A percentile compares a stretch with the other conserved stretches of the same genome.
phyloP scores from a whole-genome alignment of 2,329 filamentous ascomycete genomes.

The Penicillium sp. region DNA sequence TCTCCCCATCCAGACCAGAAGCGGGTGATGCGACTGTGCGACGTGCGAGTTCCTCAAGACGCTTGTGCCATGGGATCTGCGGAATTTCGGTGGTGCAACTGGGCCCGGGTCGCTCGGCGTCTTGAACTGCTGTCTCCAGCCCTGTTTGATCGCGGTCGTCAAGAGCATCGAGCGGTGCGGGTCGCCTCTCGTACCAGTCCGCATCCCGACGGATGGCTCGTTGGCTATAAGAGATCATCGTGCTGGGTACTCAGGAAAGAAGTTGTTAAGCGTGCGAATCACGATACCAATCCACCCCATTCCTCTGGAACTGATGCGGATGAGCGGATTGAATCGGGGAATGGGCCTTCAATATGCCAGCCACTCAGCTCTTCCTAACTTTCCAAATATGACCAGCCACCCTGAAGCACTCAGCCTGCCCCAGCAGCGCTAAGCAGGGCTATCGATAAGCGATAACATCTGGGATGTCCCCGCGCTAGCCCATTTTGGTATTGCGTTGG shows the following conservation, averaged over 20 bases:
- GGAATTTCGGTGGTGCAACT: conserved; percentile 13
- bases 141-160: not conserved
- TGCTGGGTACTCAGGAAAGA: not conserved
- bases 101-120: conserved; percentile 30
- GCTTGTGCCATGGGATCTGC: conserved; percentile 19
- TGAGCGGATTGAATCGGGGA: not conserved
- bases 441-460: conserved; percentile 21
- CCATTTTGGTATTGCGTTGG: not conserved
- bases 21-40: conserved; percentile 27
- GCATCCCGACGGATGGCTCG: not conserved
- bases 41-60: conserved; percentile 38
- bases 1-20: conserved; percentile 1
- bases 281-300: not conserved
- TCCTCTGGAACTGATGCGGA: not conserved
- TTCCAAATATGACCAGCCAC: not conserved
- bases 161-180: not conserved
- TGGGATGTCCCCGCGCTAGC: conserved; percentile 16
- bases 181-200: not conserved
- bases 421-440: not conserved
- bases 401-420: no score
- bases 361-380: not conserved
- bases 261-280: not conserved
- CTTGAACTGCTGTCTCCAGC: conserved; percentile 3
- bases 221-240: not conserved
- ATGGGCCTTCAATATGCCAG: not conserved